phyloP scores from a whole-genome alignment of 2,329 filamentous ascomycete species.

The Grosmannia huntii region DNA sequence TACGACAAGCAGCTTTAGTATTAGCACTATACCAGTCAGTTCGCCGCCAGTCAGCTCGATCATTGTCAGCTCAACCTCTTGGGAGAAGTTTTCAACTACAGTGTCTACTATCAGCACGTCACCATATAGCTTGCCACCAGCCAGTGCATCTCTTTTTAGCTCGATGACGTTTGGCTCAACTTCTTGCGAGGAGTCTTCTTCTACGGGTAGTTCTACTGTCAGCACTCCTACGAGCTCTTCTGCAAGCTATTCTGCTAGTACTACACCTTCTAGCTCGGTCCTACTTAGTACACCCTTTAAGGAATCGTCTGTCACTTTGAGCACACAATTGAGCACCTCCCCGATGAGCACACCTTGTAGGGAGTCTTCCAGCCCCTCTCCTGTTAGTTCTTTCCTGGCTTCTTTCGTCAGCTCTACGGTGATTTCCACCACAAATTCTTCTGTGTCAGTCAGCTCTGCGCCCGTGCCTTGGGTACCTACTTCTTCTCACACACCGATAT shows the following conservation, averaged over 20 bases:
- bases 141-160: not conserved
- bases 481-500: not conserved
- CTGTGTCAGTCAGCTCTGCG: not conserved
- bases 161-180: not conserved
- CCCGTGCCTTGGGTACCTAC: not conserved
- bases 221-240: not conserved
- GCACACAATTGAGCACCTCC: not conserved
- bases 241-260: not conserved
- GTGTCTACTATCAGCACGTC: not conserved
- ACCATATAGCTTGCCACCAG: not conserved
- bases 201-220: not conserved
- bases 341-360: not conserved
- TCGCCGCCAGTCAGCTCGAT: not conserved
- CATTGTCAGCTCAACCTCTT: not conserved
- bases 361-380: not conserved
- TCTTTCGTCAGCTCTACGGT: not conserved
- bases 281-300: not conserved
- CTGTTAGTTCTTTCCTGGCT: not conserved
- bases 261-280: not conserved
- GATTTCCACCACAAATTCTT: not conserved
- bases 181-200: not conserved
- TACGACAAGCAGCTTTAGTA: no score
- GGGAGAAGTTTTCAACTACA: not conserved
- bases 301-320: not conserved
- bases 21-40: not conserved